Base-by-base conservation (phyloP, 2,329 filamentous ascomycete genomes). In the Talaromyces islandicus region DNA sequence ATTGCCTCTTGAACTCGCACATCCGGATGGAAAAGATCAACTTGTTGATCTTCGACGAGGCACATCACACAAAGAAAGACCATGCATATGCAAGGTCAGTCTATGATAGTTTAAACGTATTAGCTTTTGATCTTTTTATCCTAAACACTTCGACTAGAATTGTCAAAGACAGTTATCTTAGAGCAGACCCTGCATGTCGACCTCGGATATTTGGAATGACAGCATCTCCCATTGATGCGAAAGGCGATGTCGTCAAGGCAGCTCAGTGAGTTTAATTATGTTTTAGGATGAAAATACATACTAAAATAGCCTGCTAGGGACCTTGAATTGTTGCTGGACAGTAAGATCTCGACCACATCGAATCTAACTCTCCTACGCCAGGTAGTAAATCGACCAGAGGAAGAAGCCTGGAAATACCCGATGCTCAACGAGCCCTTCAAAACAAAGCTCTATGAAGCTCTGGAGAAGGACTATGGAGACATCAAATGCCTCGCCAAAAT, bases 181-280 rank as follows among this genome's bases (percentile, higher is more conserved):
- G 81, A 2, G 77, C 81, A 30, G 75, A 80, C 0, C 64, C 71
- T 0, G 66, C 70, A 0, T 77, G 75, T 54, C 81, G 86, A 4
- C 94, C 94, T 4, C 88, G 87, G 41, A 87, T 99, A 21, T 89
- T 99, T 65, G 93, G 93, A 27, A 97, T 97, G 93, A 99, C 94
- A 1, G 94, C 94, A 7, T 97, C 94, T 0, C 94, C 94, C 0
- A 88, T 97, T 2, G 92, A 97, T 75, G 86, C 90, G 0, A 89
- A 90, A 68, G 83, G 84, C 0, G 87, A 96, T 64, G 82, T 96
- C 29, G 79, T 81, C 17, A 79, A 85, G 62, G 90, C 90, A 41
- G 89, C 90, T 0, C 77, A 78, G 62, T 81, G 74, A 63, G 71
- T 55, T 11, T 25, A 63, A 7, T 12, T 7, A 29, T 57, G 25